Evolutionary conservation across 2,329 filamentous ascomycete species (phyloP), one percentile per base, ranked within the genome.

Genomic region (Sclerotinia minor): DNA sequence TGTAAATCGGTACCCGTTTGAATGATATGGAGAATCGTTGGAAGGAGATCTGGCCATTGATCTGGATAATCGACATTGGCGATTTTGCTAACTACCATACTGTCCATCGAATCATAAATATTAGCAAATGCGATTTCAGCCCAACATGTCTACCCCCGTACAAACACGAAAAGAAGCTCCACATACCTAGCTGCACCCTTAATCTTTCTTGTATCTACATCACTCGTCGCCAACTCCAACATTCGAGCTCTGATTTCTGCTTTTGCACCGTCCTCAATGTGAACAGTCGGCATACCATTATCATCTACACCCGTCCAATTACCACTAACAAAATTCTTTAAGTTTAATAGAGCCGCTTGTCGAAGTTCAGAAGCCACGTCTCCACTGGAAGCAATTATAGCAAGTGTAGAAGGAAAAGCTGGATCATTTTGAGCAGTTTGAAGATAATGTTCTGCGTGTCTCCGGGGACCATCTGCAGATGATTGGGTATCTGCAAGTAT

Each of bases 61-160:
- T 97, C 92, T 65, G 95, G 95, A 77, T 96, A 98, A 81, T 99
- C 95, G 75, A 89, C 87, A 71, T 89, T 90, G 67, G 95, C 95
- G 73, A 99, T 96, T 81, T 97, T 98, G 82, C 93, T 94, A 70
- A 97, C 92, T 6, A 90, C 85, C 73, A 85, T 87, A 78, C 87
- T 89, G 67, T 69, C 64, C 69, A 61, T 47, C 54, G 59, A 63
- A 52, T 38, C 29, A 44, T 45, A 9, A n/a, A n/a, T 29, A 70
- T 70, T 65, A 72, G 70, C 55, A 49, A 21, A 13, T 49, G 41
- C 29, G 11, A 44, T 24, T 44, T 29, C 49, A 26, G 26, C 19
- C 9, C 29, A 15, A 60, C 35, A 24, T 15, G 38, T 59, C 19
- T 41, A 41, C 49, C 67, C 60, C 52, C 38, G 15, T 24, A 19